phyloP scores from a whole-genome alignment of 805 yeast genomes.

The Cyberlindnera meyerae region DNA sequence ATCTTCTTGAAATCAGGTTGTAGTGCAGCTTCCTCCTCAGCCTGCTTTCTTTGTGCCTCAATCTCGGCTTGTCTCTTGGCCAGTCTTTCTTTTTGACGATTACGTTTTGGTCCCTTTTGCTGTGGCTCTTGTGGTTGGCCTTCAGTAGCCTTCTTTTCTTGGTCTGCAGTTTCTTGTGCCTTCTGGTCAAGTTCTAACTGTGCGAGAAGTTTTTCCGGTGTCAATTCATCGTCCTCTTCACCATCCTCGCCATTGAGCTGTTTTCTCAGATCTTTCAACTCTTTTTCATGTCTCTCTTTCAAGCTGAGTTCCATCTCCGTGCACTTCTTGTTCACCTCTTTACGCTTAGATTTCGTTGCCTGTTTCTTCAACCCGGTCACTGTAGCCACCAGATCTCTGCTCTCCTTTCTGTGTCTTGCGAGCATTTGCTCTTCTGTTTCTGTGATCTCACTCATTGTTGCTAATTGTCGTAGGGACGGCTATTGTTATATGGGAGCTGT shows the following conservation, averaged over 20 bases:
- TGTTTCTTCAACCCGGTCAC: slow-evolving; percentile 77
- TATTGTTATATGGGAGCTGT: too few relatives aligned
- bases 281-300: slow-evolving; percentile 49
- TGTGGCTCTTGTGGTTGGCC: slow-evolving; percentile 21
- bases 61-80: slow-evolving; percentile 73
- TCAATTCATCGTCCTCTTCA: slow-evolving; percentile 42
- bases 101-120: slow-evolving; percentile 46
- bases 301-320: slow-evolving; percentile 53
- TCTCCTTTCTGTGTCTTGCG: slow-evolving; percentile 65
- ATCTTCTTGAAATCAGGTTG: slow-evolving; percentile 65
- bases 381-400: slow-evolving; percentile 57
- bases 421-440: slow-evolving; percentile 46
- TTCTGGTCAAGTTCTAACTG: slow-evolving; percentile 43
- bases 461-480: too few relatives aligned
- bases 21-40: slow-evolving; percentile 60
- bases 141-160: slow-evolving; percentile 7
- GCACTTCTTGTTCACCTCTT: slow-evolving; percentile 58
- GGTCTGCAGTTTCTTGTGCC: slow-evolving; percentile 11
- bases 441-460: slow-evolving; percentile 18
- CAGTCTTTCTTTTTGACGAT: slow-evolving; percentile 79
- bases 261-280: slow-evolving; percentile 31
- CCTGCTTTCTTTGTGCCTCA: slow-evolving; percentile 58
- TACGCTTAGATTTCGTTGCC: slow-evolving; percentile 74
- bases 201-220: slow-evolving; percentile 66
- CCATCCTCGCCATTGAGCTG: slow-evolving; percentile 39